Evolutionary conservation across 1,284 basidiomycete genomes (phyloP).

Genomic region (Vanrija sp.): DNA sequence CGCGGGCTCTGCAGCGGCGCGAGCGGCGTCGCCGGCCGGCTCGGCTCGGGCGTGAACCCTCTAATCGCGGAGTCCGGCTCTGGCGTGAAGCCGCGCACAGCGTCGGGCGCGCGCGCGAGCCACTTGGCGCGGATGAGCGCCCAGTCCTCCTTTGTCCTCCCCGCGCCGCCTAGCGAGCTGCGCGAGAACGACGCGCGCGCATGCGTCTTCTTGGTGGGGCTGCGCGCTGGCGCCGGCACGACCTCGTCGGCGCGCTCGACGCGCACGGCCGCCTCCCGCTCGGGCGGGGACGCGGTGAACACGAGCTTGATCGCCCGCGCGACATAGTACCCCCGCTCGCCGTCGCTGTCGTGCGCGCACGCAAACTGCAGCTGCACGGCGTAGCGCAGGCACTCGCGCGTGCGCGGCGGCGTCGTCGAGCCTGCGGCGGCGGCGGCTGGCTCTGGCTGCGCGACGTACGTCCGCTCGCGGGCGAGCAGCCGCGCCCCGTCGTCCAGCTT

Average conservation of each 20-base stretch:
- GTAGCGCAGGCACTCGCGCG: constrained; percentile 39
- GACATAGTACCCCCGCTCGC: constrained; percentile 34
- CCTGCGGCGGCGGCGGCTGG: background rate
- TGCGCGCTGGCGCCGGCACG: constrained; percentile 22
- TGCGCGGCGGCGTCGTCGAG: background rate
- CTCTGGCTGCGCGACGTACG: constrained; percentile 22
- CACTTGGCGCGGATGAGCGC: background rate
- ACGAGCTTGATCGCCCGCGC: constrained; percentile 40
- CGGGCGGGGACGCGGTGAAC: constrained; percentile 31
- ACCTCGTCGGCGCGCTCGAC: constrained; percentile 43
- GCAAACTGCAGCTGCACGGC: constrained; percentile 51
- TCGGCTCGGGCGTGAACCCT: background rate
- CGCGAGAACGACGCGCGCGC: no score
- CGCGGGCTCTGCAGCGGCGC: background rate
- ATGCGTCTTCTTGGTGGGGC: no score
- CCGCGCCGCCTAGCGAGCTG: no score
- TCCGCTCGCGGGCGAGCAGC: constrained; percentile 42
- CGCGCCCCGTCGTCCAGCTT: constrained; percentile 40
- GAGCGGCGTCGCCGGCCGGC: background rate
- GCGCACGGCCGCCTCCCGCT: constrained; percentile 19
- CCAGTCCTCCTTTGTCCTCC: background rate
- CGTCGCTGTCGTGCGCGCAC: constrained; percentile 16
- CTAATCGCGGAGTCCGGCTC: background rate
- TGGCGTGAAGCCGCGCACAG: constrained; percentile 1
- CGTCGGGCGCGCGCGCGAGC: background rate